Evolutionary conservation across 1,139 yeast species (phyloP).

Genomic region (Kodamaea sp.): DNA sequence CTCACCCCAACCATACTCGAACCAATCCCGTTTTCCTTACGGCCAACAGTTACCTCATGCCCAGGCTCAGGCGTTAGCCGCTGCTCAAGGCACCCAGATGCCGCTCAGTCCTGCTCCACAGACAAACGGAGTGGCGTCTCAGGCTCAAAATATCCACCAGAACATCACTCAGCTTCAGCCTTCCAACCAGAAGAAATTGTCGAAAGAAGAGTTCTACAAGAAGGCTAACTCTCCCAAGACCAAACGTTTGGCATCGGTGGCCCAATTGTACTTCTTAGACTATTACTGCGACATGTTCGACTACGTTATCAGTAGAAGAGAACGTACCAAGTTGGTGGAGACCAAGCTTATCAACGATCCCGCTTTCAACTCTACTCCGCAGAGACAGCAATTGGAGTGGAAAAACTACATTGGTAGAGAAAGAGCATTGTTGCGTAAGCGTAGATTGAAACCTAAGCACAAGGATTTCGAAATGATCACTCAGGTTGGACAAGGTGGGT

Average conservation of each 20-base stretch:
- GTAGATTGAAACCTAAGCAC: constrained; percentile 89
- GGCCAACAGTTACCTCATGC: constrained; percentile 28
- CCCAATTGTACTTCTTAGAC: constrained; percentile 82
- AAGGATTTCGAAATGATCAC: constrained; percentile 96
- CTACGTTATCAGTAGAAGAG: constrained; percentile 84
- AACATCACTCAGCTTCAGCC: constrained; percentile 42
- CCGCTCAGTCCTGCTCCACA: background rate
- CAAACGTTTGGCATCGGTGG: constrained; percentile 82
- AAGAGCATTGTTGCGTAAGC: constrained; percentile 78
- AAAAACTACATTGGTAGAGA: constrained; percentile 81
- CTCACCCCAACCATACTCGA: constrained; percentile 26
- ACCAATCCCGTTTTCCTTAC: constrained; percentile 11
- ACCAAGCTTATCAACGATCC: constrained; percentile 52
- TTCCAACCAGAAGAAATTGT: constrained; percentile 18
- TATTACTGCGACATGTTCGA: constrained; percentile 96
- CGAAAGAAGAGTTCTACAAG: constrained; percentile 50
- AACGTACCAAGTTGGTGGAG: constrained; percentile 70
- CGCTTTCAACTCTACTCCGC: constrained; percentile 32
- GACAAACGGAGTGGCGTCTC: constrained; percentile 5
- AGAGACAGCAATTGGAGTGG: constrained; percentile 72
- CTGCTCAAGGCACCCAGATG: constrained; percentile 1
- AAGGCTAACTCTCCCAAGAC: constrained; percentile 76
- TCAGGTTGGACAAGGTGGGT: constrained; percentile 99
- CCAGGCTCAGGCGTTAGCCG: constrained; percentile 1
- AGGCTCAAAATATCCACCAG: constrained; percentile 20